Conservation (phyloP, 345 rosid species). For the Eutrema japonicum region DNA sequence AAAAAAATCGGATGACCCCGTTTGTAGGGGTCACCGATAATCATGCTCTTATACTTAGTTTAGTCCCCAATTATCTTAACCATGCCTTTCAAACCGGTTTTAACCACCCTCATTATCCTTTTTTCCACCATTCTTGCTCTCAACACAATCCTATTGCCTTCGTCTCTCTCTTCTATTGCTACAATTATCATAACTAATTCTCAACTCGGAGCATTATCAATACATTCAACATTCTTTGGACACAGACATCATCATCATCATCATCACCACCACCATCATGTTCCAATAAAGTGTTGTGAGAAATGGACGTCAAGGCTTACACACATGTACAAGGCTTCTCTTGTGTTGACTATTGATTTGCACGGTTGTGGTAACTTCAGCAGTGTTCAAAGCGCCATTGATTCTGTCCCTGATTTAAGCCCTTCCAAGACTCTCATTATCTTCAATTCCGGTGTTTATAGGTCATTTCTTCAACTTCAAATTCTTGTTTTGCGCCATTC, state of each 20-base stretch:
- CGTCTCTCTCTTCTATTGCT: constrained; percentile 19
- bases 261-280: constrained; percentile 27
- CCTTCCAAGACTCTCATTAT: constrained; percentile 59
- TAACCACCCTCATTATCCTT: constrained; percentile 14
- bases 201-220: constrained; percentile 27
- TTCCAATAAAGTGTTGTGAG: constrained; percentile 37
- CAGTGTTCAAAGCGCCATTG: constrained; percentile 73
- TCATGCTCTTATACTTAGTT: not conserved
- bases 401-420: constrained; percentile 64
- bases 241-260: constrained; percentile 13
- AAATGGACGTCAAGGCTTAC: constrained; percentile 52
- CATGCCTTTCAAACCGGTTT: constrained; percentile 31
- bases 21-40: too few species aligned
- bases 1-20: too few species aligned
- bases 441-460: constrained; percentile 72
- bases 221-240: constrained; percentile 36
- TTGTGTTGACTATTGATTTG: constrained; percentile 62
- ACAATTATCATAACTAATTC: constrained; percentile 29
- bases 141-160: not conserved
- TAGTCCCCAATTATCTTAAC: constrained; percentile 4
- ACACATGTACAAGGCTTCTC: constrained; percentile 45
- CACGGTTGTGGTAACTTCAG: constrained; percentile 73
- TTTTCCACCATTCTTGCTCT: constrained; percentile 28
- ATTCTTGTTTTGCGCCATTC: not conserved
- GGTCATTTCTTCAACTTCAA: constrained; percentile 50